A percentile compares a stretch with the other conserved stretches of the same genome.
Conservation (phyloP, 192 early-diverging fungal species). For the Coemansia sp. region DNA sequence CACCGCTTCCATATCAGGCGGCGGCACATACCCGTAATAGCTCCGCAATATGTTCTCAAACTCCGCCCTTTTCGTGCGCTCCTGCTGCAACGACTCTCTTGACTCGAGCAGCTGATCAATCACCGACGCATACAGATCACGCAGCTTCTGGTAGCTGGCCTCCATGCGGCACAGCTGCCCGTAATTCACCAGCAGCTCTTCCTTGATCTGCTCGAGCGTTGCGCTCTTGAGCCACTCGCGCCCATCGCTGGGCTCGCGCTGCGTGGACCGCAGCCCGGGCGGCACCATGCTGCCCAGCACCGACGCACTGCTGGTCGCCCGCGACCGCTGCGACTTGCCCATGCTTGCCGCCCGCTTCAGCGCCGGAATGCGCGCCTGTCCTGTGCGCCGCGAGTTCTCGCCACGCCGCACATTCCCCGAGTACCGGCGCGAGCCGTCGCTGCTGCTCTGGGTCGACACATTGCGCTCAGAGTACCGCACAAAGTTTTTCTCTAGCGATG, state of each 20-base stretch:
- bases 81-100: slow-evolving; percentile 38
- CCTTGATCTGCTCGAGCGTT: slow-evolving; percentile 34
- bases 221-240: slow-evolving; percentile 41
- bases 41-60: slow-evolving; percentile 37
- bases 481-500: slow-evolving; percentile 45
- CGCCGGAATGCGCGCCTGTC: slow-evolving; percentile 5
- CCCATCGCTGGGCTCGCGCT: background rate
- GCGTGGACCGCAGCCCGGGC: slow-evolving; percentile 39
- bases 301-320: slow-evolving; percentile 37
- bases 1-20: slow-evolving; percentile 1
- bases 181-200: slow-evolving; percentile 51
- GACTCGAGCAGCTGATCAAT: slow-evolving; percentile 49
- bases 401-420: background rate
- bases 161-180: slow-evolving; percentile 52
- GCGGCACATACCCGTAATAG: slow-evolving; percentile 36
- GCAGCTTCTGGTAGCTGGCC: slow-evolving; percentile 51
- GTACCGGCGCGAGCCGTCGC: background rate
- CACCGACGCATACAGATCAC: slow-evolving; percentile 44
- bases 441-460: slow-evolving; percentile 2
- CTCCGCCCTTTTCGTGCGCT: slow-evolving; percentile 37
- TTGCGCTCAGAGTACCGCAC: slow-evolving; percentile 44
- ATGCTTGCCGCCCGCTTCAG: slow-evolving; percentile 25
- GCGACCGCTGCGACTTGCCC: slow-evolving; percentile 29
- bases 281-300: slow-evolving; percentile 35
- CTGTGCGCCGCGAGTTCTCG: background rate